Percentiles rank a stretch among this genome's conserved stretches.
phyloP scores from a whole-genome alignment of 2,329 filamentous ascomycete species.

The Nigrograna mackinnonii region DNA sequence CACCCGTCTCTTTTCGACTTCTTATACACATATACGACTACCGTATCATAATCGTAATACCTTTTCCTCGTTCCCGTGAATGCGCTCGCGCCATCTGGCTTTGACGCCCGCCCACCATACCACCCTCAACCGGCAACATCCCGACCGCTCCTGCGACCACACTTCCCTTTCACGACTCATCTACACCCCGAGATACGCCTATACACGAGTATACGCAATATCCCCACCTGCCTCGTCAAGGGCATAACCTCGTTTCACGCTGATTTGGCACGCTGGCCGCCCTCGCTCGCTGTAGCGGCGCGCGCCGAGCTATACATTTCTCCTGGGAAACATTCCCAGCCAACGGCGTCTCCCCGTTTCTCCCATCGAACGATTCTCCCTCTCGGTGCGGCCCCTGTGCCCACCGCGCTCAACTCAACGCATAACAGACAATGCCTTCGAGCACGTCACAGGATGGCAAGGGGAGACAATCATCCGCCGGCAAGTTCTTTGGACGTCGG shows the following conservation, averaged over 20 bases:
- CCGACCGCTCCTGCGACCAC: not conserved
- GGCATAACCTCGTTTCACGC: slow-evolving; percentile 13
- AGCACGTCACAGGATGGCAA: slow-evolving; percentile 73
- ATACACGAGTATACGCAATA: not conserved
- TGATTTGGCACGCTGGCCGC: slow-evolving; percentile 9
- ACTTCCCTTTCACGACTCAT: not conserved
- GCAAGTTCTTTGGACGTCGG: slow-evolving; percentile 84
- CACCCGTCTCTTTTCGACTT: too few species aligned
- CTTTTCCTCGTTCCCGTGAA: too few species aligned
- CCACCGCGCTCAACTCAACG: not conserved
- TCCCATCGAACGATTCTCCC: too few species aligned
- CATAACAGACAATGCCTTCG: slow-evolving; percentile 48
- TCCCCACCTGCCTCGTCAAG: not conserved
- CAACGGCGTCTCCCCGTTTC: too few species aligned
- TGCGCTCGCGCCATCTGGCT: too few species aligned
- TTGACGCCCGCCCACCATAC: too few species aligned
- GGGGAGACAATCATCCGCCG: slow-evolving; percentile 78
- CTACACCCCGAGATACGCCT: not conserved
- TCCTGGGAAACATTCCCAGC: too few species aligned
- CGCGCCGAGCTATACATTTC: too few species aligned
- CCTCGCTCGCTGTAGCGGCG: not conserved
- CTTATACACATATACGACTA: too few species aligned
- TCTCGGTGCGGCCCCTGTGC: not conserved
- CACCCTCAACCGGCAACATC: slow-evolving; percentile 1
- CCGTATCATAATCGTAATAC: too few species aligned